These are phyloP conservation scores for Boletus bicolor DNA, from an alignment of 768 basidiomycete species.

Conservation along the genomic window DNA sequence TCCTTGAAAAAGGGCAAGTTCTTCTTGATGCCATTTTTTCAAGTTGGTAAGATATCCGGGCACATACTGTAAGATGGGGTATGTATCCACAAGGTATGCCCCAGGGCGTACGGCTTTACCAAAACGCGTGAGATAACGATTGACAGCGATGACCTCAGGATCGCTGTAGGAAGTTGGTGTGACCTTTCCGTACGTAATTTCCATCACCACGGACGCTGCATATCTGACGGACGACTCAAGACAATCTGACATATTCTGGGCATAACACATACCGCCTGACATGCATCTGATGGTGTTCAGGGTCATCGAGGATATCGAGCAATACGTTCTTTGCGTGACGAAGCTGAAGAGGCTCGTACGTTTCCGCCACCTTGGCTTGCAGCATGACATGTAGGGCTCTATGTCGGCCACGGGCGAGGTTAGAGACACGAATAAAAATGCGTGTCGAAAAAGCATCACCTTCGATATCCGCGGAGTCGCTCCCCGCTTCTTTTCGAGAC, in stretches of 20 bases:
- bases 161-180: conserved; percentile 8
- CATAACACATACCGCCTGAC: neutral
- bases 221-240: neutral
- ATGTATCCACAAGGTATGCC: conserved; percentile 1
- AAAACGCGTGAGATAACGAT: neutral
- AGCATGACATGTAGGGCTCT: conserved; percentile 3
- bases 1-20: conserved; percentile 6
- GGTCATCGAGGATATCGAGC: conserved; percentile 4
- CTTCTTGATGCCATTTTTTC: conserved; percentile 6
- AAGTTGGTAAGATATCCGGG: conserved; percentile 6
- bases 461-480: neutral
- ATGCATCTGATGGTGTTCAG: conserved; percentile 6
- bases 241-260: neutral
- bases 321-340: conserved; percentile 4
- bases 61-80: conserved; percentile 3
- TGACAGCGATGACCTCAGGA: conserved; percentile 5
- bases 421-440: neutral
- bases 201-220: conserved; percentile 6
- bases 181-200: neutral
- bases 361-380: conserved; percentile 1
- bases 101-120: neutral
- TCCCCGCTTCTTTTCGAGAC: conserved; percentile 1
- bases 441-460: neutral
- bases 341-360: conserved; percentile 4
- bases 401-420: neutral